Base-by-base conservation (phyloP, 75 land plant species). In the Selaginella moellendorffii region DNA sequence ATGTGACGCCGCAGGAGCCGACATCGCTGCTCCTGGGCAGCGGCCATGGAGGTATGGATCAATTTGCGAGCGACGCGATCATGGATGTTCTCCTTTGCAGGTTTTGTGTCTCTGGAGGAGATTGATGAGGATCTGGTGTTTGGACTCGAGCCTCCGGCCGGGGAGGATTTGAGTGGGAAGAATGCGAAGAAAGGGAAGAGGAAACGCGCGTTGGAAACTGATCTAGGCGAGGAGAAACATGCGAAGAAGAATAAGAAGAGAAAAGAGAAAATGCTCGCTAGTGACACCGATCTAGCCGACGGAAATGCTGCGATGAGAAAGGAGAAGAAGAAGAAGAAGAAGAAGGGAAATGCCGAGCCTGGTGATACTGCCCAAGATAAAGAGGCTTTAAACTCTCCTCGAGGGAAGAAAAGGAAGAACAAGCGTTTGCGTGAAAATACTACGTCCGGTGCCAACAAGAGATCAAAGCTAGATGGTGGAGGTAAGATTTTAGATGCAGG, bases 61-160 rank as follows among this genome's bases (percentile, higher is more conserved):
- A 53, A 8, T 1, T 24, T 65, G 27, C 29, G 2, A 42, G 26
- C 54, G 12, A 25, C 28, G 17, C 27, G 46, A 21, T 2, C 2
- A 24, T 31, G 54, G 26, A 22, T 31, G 17, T 2, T 22, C 52
- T 26, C 25, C 0, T 68, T 22, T 72, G 64, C 31, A 88, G 96
- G 96, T 21, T 86, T 90, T 74, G 68, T 90, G 29, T 81, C 87
- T 1, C 72, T 90, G 30, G 96, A 90, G 65, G 96, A 90, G 82
- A 76, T 90, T 54, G 90, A 90, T 53, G 91, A 82, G 53, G 74
- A 78, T 54, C 42, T 30, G 27, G 58, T 12, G 61, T 23, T 28
- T 53, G 30, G 1, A 0, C 24, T 19, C 2, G 29, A 66, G 22
- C 12, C 71, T 53, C 0, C 21, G 19, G 20, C 29, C n/a, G n/a